These are phyloP conservation scores for Primulina huaijiensis DNA, from an alignment of 257 asterid genomes.

Conservation along the genomic window DNA sequence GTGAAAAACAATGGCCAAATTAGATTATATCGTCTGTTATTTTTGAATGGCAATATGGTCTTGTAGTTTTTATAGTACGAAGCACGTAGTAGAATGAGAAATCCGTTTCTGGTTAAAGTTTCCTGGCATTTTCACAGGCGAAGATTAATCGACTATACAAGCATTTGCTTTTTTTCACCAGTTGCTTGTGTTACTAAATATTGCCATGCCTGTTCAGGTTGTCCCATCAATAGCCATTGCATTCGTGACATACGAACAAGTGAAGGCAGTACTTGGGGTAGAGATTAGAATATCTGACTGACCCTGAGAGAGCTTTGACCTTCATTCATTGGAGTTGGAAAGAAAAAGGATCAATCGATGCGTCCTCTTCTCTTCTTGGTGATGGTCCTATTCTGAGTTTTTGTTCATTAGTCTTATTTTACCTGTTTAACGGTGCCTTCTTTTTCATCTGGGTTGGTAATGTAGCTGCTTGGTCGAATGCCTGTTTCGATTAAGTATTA, in stretches of 20 bases:
- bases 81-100: neutral
- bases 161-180: neutral
- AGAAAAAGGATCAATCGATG: neutral
- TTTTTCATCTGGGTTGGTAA: neutral
- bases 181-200: slow-evolving; percentile 1
- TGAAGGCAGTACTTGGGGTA: slow-evolving; percentile 78
- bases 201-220: slow-evolving; percentile 48
- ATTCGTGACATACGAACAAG: slow-evolving; percentile 90
- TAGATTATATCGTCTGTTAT: too few species aligned
- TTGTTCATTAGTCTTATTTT: neutral
- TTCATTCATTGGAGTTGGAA: neutral
- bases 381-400: neutral
- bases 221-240: slow-evolving; percentile 93
- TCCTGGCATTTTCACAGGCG: neutral
- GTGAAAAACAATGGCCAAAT: neutral
- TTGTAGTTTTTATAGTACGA: too few species aligned
- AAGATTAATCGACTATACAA: neutral
- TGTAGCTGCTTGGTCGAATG: neutral
- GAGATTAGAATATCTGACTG: slow-evolving; percentile 84
- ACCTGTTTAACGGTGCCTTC: neutral
- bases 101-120: neutral
- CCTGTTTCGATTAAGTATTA: neutral
- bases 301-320: slow-evolving; percentile 29
- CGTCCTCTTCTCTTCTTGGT: neutral
- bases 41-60: too few species aligned